Percentiles rank a stretch among this genome's conserved stretches.
phyloP scores from a whole-genome alignment of 805 yeast species.

The Cyberlindnera amylophila region DNA sequence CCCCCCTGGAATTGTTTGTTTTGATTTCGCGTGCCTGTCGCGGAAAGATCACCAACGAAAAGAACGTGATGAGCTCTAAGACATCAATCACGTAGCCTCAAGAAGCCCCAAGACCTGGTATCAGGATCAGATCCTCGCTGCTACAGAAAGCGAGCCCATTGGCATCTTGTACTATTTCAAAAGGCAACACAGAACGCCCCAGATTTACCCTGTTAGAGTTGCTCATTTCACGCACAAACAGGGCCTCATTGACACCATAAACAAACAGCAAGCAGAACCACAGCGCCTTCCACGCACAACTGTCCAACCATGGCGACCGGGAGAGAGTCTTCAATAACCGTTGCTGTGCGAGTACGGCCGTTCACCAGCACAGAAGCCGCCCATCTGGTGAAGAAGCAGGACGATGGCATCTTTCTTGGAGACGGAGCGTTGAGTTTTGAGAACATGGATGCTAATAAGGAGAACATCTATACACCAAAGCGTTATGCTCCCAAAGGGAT shows the following conservation, averaged over 20 bases:
- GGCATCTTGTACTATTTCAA: too few relatives aligned
- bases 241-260: neutral
- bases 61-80: constrained; percentile 3
- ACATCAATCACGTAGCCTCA: neutral
- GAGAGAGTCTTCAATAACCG: constrained; percentile 59
- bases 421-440: constrained; percentile 47
- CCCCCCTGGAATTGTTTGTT: constrained; percentile 7
- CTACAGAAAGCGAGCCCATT: too few relatives aligned
- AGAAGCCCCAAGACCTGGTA: too few relatives aligned
- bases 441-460: constrained; percentile 15
- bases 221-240: neutral
- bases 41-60: neutral
- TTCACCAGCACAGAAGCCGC: constrained; percentile 59
- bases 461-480: constrained; percentile 18
- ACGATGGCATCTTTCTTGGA: constrained; percentile 42
- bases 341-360: constrained; percentile 82
- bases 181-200: too few relatives aligned
- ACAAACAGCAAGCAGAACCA: neutral
- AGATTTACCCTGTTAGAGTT: too few relatives aligned
- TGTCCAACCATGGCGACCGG: neutral
- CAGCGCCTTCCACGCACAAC: neutral
- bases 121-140: too few relatives aligned
- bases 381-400: constrained; percentile 40
- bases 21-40: constrained; percentile 7
- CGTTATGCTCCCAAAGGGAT: constrained; percentile 44